phyloP scores from a whole-genome alignment of 306 rosid genomes.

The Notholithocarpus densiflorus region DNA sequence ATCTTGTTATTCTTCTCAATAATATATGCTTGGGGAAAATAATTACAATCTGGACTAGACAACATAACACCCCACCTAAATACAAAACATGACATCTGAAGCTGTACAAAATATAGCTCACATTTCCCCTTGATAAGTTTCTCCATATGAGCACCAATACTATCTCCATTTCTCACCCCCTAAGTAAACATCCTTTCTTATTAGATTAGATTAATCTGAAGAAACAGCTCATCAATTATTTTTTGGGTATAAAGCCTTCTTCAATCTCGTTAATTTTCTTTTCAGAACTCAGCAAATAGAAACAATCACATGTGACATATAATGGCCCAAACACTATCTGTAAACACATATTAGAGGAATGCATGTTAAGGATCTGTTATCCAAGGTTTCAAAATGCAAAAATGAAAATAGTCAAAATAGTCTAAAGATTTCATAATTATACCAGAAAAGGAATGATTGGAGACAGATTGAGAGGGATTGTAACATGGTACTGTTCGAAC shows the following conservation, averaged over 20 bases:
- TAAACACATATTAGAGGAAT: background rate
- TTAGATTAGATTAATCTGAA: background rate
- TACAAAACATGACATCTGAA: background rate
- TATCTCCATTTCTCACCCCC: too few species aligned
- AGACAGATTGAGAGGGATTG: conserved; percentile 50
- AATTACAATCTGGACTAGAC: background rate
- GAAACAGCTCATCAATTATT: background rate
- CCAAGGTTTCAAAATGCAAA: background rate
- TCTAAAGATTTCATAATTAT: conserved; percentile 3
- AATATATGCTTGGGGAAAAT: background rate
- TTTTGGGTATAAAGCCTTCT: background rate
- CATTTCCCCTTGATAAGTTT: background rate
- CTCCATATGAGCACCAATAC: too few species aligned
- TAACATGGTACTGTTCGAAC: conserved; percentile 67
- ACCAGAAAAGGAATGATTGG: conserved; percentile 37
- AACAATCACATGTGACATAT: background rate
- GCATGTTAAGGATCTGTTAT: background rate
- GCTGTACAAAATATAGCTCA: background rate
- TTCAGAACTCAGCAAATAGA: background rate
- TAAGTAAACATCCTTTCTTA: background rate
- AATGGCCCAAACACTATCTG: conserved; percentile 11
- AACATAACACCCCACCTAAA: background rate
- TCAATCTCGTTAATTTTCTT: background rate
- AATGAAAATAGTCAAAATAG: background rate
- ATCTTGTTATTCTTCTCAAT: background rate